Percentiles rank a stretch among this genome's conserved stretches.
Evolutionary conservation across 345 rosid species (phyloP).

Genomic region (Gossypium ekmanianum): DNA sequence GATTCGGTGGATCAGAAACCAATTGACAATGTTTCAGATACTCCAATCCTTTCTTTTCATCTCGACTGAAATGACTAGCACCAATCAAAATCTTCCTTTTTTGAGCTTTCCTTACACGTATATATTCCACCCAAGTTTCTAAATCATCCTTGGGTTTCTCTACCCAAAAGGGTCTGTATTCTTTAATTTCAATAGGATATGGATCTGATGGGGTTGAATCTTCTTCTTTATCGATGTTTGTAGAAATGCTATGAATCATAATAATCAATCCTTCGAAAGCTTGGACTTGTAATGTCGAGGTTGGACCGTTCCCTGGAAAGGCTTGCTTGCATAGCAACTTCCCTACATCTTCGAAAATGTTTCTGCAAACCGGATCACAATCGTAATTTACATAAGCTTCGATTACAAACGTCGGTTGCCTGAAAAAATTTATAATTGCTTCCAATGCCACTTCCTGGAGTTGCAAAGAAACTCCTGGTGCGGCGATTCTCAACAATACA

Average conservation of each 20-base stretch:
- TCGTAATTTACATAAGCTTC: constrained; percentile 87
- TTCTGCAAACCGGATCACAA: constrained; percentile 62
- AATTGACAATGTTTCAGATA: constrained; percentile 58
- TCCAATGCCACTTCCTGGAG: constrained; percentile 86
- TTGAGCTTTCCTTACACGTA: constrained; percentile 65
- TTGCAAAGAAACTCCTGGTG: constrained; percentile 40
- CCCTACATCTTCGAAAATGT: constrained; percentile 67
- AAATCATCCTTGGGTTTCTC: constrained; percentile 56
- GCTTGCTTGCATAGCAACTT: constrained; percentile 82
- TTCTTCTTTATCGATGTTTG: constrained; percentile 56
- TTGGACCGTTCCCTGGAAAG: constrained; percentile 62
- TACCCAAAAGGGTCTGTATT: constrained; percentile 71
- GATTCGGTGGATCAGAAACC: constrained; percentile 61
- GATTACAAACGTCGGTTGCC: constrained; percentile 71
- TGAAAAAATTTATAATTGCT: constrained; percentile 73
- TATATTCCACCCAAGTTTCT: constrained; percentile 58
- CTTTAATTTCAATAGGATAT: constrained; percentile 49
- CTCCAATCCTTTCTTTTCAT: constrained; percentile 81
- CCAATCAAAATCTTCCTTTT: constrained; percentile 69
- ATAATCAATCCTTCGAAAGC: constrained; percentile 90
- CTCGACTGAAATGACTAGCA: constrained; percentile 70
- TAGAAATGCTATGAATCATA: constrained; percentile 74
- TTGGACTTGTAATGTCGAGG: constrained; percentile 65
- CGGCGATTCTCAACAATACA: constrained; percentile 52
- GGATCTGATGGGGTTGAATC: constrained; percentile 40